These are phyloP conservation scores for Cytospora piceicola DNA, from an alignment of 2,329 filamentous ascomycete genomes.

Conservation along the genomic window DNA sequence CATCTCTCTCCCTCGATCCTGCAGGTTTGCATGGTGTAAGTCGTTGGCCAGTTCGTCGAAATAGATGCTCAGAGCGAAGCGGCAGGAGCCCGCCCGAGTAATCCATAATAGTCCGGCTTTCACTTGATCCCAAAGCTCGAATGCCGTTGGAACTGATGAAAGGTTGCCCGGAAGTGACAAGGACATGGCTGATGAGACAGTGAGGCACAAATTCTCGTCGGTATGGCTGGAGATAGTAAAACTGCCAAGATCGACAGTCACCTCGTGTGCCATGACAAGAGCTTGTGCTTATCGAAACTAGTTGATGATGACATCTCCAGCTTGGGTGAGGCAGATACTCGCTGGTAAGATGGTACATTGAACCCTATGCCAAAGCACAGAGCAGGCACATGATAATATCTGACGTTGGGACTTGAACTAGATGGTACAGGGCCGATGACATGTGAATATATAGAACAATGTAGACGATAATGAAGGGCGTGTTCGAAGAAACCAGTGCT, in stretches of 20 bases:
- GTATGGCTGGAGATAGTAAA: conserved; percentile 24
- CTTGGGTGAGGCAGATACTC: not conserved
- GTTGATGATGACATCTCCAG: not conserved
- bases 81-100: conserved; percentile 25
- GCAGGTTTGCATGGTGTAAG: not conserved
- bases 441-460: not conserved
- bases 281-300: not conserved
- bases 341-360: not conserved
- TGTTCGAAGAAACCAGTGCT: not conserved
- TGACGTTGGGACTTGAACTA: not conserved
- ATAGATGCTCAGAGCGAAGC: conserved; percentile 9
- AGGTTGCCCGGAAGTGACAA: conserved; percentile 19
- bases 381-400: not conserved
- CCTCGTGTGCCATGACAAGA: conserved; percentile 20
- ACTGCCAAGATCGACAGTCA: conserved; percentile 20
- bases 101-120: conserved; percentile 23
- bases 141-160: not conserved
- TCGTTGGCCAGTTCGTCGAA: conserved; percentile 4
- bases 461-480: not conserved
- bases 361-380: not conserved
- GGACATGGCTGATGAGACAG: conserved; percentile 9
- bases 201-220: conserved; percentile 19
- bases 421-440: not conserved
- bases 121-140: conserved; percentile 24
- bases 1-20: not conserved